Evolutionary conservation across 139 green algal species (phyloP), one percentile per base, ranked within the genome.

Genomic region (Spirogloea muscicola): DNA sequence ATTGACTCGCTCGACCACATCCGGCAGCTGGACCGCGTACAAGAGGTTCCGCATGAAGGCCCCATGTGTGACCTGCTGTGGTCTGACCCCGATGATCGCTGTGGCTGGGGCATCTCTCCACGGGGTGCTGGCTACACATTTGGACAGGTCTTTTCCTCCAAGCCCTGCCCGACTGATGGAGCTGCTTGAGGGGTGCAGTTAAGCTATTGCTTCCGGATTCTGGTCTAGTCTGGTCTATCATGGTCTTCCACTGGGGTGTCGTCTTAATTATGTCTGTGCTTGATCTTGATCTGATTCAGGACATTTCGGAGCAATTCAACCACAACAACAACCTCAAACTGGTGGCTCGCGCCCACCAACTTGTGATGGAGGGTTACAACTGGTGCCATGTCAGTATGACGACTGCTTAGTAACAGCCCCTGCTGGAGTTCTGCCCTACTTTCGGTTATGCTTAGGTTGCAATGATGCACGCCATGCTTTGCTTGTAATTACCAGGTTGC

Each of bases 21-120:
- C 67, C 78, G 91, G 5, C 84, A 84, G 13, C 72, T 98, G 51
- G 93, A 97, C 82, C 76, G 94, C n/a, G 87, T 97, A 41, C 91
- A 96, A 72, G 94, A 98, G 89, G 91, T 93, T 63, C 38, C 49
- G 33, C 48, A 82, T 34, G 72, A 86, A 43, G 72, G 95, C 2
- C 95, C 95, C 59, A 98, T 99, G 93, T 99, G 95, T 78, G 95
- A 99, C 84, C 87, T 99, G 72, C 86, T 99, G 38, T 99, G 95
- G 95, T 91, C 77, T 3, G 95, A 99, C 75, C 95, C 95, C 0
- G 95, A 99, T 74, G 95, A 99, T 69, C 80, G 95, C 25, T 92
- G 86, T 40, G 94, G 95, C 40, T 99, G 95, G 95, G 95, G 95
- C 77, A 98, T 99, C 78, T 96, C 88, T 0, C 95, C 95, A 2